Conservation (phyloP, 306 rosid species). For the Malus sieversii region DNA sequence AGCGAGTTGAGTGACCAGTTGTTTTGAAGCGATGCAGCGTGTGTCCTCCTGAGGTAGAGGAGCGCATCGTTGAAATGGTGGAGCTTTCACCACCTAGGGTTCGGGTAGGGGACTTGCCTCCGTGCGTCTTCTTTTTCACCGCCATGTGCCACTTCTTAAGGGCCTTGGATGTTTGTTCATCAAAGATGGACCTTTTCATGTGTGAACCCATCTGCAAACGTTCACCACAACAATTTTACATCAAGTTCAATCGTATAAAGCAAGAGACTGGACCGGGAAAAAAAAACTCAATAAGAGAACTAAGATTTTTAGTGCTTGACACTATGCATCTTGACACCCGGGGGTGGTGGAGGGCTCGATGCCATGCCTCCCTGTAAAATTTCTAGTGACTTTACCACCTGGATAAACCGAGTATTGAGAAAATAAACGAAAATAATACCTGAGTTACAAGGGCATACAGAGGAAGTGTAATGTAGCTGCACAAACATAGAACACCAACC, state of each 20-base stretch:
- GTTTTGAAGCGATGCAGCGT: slow-evolving; percentile 71
- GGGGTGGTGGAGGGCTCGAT: background rate
- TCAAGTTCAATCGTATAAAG: background rate
- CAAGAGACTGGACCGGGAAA: background rate
- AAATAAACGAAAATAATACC: slow-evolving; percentile 29
- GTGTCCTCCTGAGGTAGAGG: slow-evolving; percentile 43
- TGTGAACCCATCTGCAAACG: slow-evolving; percentile 72
- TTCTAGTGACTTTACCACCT: background rate
- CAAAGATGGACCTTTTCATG: slow-evolving; percentile 74
- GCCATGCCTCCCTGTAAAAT: background rate
- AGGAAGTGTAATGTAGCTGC: slow-evolving; percentile 92
- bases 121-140: slow-evolving; percentile 55
- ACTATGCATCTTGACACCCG: no score
- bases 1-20: slow-evolving; percentile 49
- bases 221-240: background rate
- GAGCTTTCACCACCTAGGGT: slow-evolving; percentile 48
- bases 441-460: slow-evolving; percentile 85
- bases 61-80: slow-evolving; percentile 22
- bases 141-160: slow-evolving; percentile 66
- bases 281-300: background rate
- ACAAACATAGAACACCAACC: slow-evolving; percentile 45
- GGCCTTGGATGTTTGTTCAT: slow-evolving; percentile 80
- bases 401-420: background rate
- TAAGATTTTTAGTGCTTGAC: background rate
- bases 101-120: slow-evolving; percentile 29